Evolutionary conservation across 305 asterid genomes (phyloP).

Genomic region (Coffea humblotiana): DNA sequence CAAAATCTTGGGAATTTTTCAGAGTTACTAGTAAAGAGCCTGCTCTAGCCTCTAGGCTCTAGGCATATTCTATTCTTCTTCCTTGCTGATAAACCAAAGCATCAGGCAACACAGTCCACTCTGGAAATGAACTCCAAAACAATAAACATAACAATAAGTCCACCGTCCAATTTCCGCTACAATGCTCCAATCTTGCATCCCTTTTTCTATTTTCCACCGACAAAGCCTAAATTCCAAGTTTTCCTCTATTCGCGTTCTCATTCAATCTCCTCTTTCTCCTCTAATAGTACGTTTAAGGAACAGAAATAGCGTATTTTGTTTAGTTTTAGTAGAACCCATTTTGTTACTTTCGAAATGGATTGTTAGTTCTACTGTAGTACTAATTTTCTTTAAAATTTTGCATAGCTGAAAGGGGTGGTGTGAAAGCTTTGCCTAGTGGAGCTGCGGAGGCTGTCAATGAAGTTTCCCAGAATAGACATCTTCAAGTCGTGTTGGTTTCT

Average conservation of each 20-base stretch:
- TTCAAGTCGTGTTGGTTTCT: constrained; percentile 84
- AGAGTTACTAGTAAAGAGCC: not conserved
- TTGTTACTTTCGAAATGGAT: not conserved
- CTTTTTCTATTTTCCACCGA: constrained; percentile 20
- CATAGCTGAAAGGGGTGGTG: constrained; percentile 48
- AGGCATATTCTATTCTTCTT: too few species aligned
- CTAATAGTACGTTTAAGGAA: not conserved
- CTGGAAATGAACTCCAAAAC: constrained; percentile 13
- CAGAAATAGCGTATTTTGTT: not conserved
- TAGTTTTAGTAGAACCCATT: not conserved
- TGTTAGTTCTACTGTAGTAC: not conserved
- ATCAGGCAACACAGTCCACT: not conserved
- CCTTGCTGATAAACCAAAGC: too few species aligned
- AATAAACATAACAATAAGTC: not conserved
- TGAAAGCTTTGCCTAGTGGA: constrained; percentile 44
- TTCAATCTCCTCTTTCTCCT: constrained; percentile 36
- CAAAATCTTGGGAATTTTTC: too few species aligned
- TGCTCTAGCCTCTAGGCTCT: too few species aligned
- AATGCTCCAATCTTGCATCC: constrained; percentile 41
- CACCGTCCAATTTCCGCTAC: constrained; percentile 18
- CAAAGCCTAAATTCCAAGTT: constrained; percentile 24
- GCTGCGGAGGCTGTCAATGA: constrained; percentile 38
- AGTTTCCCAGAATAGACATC: constrained; percentile 45
- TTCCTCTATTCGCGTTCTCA: constrained; percentile 29
- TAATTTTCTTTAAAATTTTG: constrained; percentile 5